phyloP scores from a whole-genome alignment of 306 rosid genomes.

The Mimosa pudica region DNA sequence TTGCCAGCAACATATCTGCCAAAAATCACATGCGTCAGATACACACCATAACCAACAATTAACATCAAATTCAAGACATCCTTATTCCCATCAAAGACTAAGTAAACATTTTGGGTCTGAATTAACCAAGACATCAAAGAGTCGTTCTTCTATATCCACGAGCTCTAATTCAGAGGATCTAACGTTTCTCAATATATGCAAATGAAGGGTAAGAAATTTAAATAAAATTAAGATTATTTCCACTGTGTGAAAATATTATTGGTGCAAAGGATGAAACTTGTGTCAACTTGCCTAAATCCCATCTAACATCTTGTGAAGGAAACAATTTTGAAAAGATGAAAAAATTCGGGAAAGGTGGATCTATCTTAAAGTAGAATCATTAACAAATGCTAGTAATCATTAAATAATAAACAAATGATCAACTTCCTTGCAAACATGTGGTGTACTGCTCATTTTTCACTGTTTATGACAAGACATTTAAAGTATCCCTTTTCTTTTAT shows the following conservation, averaged over 20 bases:
- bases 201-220: too few species aligned
- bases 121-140: not conserved
- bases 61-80: slow-evolving; percentile 8
- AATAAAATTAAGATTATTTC: too few species aligned
- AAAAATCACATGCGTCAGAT: slow-evolving; percentile 32
- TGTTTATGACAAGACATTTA: not conserved
- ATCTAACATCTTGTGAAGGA: too few species aligned
- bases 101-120: not conserved
- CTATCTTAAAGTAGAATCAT: slow-evolving; percentile 2
- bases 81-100: not conserved
- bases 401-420: not conserved
- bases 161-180: too few species aligned
- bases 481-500: not conserved
- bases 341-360: too few species aligned
- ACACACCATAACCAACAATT: not conserved
- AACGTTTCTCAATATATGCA: too few species aligned
- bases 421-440: not conserved
- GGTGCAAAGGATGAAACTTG: too few species aligned
- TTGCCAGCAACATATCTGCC: slow-evolving; percentile 39
- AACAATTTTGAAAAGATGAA: too few species aligned
- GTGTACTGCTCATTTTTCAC: not conserved
- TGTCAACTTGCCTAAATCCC: too few species aligned
- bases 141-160: not conserved
- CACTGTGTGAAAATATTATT: too few species aligned
- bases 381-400: not conserved